phyloP scores from a whole-genome alignment of 1,139 yeast genomes.

The Blastobotrys ciferrii region DNA sequence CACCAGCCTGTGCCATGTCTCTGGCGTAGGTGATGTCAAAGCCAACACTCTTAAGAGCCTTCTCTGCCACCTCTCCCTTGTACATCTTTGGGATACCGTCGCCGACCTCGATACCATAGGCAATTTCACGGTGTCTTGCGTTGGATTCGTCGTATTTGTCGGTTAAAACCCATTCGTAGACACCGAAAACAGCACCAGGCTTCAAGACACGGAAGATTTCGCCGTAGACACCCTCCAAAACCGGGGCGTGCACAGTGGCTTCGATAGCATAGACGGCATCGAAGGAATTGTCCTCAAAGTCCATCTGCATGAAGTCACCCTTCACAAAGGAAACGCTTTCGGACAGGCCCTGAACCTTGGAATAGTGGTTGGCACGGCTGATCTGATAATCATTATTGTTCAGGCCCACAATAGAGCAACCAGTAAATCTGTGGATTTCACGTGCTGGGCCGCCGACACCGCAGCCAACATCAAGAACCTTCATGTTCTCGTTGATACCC shows the following conservation, averaged over 20 bases:
- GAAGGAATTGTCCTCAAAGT: slow-evolving; percentile 80
- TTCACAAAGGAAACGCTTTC: slow-evolving; percentile 82
- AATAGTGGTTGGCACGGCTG: slow-evolving; percentile 83
- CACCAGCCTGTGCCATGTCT: slow-evolving; percentile 82
- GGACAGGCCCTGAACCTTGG: slow-evolving; percentile 61
- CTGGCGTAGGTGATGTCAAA: slow-evolving; percentile 71
- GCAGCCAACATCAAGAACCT: slow-evolving; percentile 96
- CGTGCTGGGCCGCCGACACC: slow-evolving; percentile 99
- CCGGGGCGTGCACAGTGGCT: slow-evolving; percentile 98
- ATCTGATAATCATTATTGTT: slow-evolving; percentile 96
- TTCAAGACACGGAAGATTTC: slow-evolving; percentile 94
- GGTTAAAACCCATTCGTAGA: slow-evolving; percentile 99
- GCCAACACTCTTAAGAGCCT: slow-evolving; percentile 85
- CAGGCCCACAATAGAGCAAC: slow-evolving; percentile 81
- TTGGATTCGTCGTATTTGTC: slow-evolving; percentile 85
- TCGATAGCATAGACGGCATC: slow-evolving; percentile 98
- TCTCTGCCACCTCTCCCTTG: slow-evolving; percentile 75
- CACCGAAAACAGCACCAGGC: slow-evolving; percentile 98
- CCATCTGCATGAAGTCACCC: slow-evolving; percentile 99
- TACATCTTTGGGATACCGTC: slow-evolving; percentile 99
- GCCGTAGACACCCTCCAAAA: slow-evolving; percentile 90
- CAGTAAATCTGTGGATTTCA: slow-evolving; percentile 90
- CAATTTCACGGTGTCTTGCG: slow-evolving; percentile 88
- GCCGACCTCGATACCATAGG: slow-evolving; percentile 96
- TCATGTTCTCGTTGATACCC: slow-evolving; percentile 73